phyloP scores from a whole-genome alignment of 192 early-diverging fungal species.

The Rhizophlyctis rosea region DNA sequence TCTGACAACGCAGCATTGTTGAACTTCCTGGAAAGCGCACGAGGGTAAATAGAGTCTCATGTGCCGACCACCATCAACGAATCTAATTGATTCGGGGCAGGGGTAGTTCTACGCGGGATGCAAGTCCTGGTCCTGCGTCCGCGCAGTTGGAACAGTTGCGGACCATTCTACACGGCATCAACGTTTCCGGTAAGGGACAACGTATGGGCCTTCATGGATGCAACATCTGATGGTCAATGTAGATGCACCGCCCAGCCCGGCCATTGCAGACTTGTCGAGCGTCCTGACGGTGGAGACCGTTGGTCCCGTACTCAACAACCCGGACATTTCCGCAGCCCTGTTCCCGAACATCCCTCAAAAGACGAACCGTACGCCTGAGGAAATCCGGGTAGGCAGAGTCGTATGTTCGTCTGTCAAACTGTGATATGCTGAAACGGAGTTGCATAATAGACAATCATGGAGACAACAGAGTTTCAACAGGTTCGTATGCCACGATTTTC shows the following conservation, averaged over 20 bases:
- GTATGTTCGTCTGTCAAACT: neutral
- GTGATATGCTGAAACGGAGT: neutral
- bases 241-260: neutral
- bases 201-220: neutral
- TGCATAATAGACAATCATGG: slow-evolving; percentile 2
- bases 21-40: too few relatives aligned
- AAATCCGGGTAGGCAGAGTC: slow-evolving; percentile 13
- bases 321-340: slow-evolving; percentile 22
- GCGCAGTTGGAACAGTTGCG: slow-evolving; percentile 22
- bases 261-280: slow-evolving; percentile 13
- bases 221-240: neutral
- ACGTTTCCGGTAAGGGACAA: slow-evolving; percentile 13
- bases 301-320: slow-evolving; percentile 21
- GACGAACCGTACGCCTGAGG: slow-evolving; percentile 13
- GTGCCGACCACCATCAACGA: neutral
- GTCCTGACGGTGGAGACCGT: slow-evolving; percentile 24
- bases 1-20: too few relatives aligned
- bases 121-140: slow-evolving; percentile 3
- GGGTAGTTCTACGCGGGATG: neutral
- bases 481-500: neutral
- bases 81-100: neutral
- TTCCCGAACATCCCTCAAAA: slow-evolving; percentile 26
- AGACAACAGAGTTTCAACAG: slow-evolving; percentile 10
- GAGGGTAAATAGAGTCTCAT: too few relatives aligned
- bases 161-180: slow-evolving; percentile 11